Percentiles rank a stretch among this genome's conserved stretches.
Evolutionary conservation across 2,329 filamentous ascomycete genomes (phyloP).

Genomic region (Rasamsonia emersonii): DNA sequence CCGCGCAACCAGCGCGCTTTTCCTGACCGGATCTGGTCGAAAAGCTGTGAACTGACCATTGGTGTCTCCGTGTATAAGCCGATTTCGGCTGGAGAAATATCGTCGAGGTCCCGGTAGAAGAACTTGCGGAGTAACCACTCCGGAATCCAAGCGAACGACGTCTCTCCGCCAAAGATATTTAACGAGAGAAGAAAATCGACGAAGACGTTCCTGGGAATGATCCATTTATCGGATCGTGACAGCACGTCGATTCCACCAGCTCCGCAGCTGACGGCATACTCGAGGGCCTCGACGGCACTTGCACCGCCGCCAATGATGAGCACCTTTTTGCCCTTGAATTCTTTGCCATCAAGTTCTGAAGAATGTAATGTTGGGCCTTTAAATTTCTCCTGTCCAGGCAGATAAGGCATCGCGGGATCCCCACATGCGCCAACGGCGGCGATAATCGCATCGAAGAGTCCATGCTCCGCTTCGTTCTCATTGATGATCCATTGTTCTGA

Average conservation of each 20-base stretch:
- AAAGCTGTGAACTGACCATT: constrained; percentile 78
- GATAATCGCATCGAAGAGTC: constrained; percentile 69
- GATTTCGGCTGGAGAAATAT: constrained; percentile 60
- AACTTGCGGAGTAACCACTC: constrained; percentile 65
- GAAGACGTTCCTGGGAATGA: constrained; percentile 71
- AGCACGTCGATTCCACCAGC: constrained; percentile 64
- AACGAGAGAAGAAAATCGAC: constrained; percentile 65
- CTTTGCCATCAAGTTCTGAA: constrained; percentile 62
- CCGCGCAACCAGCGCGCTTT: constrained; percentile 72
- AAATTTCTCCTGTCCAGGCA: constrained; percentile 65
- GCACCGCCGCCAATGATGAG: constrained; percentile 71
- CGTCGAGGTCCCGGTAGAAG: constrained; percentile 73
- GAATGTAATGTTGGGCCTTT: constrained; percentile 67
- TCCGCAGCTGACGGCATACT: constrained; percentile 61
- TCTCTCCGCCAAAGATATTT: constrained; percentile 74
- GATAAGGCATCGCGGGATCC: constrained; percentile 61
- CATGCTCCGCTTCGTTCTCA: constrained; percentile 58
- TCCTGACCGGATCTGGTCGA: constrained; percentile 63
- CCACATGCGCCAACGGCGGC: constrained; percentile 74
- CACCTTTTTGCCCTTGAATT: constrained; percentile 65
- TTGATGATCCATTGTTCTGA: constrained; percentile 72
- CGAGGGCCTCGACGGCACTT: constrained; percentile 71
- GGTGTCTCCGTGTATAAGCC: constrained; percentile 78
- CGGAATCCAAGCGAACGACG: constrained; percentile 65
- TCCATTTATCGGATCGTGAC: constrained; percentile 75